Evolutionary conservation across 768 basidiomycete genomes (phyloP).

Genomic region (Russula abietina): DNA sequence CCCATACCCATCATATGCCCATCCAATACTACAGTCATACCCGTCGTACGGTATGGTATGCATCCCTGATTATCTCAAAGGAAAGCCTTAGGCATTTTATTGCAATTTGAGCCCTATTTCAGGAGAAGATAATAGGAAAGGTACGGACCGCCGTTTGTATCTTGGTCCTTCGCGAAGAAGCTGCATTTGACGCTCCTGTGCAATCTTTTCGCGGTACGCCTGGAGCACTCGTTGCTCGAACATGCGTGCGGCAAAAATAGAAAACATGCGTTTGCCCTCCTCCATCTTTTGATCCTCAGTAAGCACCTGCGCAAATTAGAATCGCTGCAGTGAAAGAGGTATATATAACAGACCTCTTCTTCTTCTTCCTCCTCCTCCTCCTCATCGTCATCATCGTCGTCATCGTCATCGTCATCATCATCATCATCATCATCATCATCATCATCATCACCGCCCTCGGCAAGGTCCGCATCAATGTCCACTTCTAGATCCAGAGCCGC

Average conservation of each 20-base stretch:
- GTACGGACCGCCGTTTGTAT: constrained; percentile 82
- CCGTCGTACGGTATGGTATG: too few species aligned
- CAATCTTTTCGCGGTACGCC: constrained; percentile 94
- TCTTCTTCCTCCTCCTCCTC: constrained; percentile 50
- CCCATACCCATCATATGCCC: too few species aligned
- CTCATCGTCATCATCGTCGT: constrained; percentile 45
- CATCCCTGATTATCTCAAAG: too few species aligned
- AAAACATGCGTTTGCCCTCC: constrained; percentile 99
- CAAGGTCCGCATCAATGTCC: constrained; percentile 46
- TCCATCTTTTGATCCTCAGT: constrained; percentile 99
- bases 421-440: constrained; percentile 48
- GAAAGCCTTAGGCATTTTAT: too few species aligned
- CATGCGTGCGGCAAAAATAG: constrained; percentile 98
- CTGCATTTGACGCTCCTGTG: constrained; percentile 91
- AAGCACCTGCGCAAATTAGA: constrained; percentile 47
- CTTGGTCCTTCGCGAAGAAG: constrained; percentile 94
- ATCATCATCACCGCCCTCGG: constrained; percentile 45
- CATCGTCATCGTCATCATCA: constrained; percentile 44
- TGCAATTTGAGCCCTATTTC: too few species aligned
- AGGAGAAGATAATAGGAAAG: constrained; percentile 10
- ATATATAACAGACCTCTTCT: constrained; percentile 26
- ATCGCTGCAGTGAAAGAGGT: constrained; percentile 16
- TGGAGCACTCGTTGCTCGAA: constrained; percentile 97
- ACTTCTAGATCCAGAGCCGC: constrained; percentile 41
- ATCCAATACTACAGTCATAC: too few species aligned